Evolutionary conservation across 1,284 basidiomycete species (phyloP).

Genomic region (Agroathelia rolfsii): DNA sequence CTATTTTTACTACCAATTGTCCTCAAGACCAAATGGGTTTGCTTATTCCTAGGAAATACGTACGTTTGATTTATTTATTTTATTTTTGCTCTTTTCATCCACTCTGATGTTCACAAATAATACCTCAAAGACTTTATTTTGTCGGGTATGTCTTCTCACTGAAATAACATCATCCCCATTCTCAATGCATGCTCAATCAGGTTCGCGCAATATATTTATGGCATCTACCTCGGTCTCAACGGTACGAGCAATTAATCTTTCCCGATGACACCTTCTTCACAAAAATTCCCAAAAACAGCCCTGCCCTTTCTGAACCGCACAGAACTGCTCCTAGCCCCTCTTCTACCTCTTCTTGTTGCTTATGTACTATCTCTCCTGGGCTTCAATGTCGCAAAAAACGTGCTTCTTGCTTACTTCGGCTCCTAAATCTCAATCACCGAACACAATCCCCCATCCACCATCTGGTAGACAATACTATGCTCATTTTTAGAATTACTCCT

Average conservation of each 20-base stretch:
- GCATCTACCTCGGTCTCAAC: conserved; percentile 82
- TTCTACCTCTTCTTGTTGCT: conserved; percentile 74
- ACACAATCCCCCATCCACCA: no score
- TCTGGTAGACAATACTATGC: no score
- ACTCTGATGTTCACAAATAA: no score
- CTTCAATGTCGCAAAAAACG: conserved; percentile 79
- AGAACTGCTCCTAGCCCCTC: conserved; percentile 77
- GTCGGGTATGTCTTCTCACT: conserved; percentile 49
- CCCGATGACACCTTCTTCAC: conserved; percentile 1
- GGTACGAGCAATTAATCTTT: conserved; percentile 38
- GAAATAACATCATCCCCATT: conserved; percentile 2
- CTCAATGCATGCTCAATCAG: conserved; percentile 28
- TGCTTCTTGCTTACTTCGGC: conserved; percentile 72
- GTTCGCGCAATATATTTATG: conserved; percentile 83
- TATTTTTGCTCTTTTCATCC: neutral
- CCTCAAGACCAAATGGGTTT: conserved; percentile 81
- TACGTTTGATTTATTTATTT: neutral
- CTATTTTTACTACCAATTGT: conserved; percentile 77
- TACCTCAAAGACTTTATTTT: no score
- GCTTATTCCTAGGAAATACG: conserved; percentile 86
- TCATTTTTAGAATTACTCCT: no score
- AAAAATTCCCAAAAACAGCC: no score
- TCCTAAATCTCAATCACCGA: no score
- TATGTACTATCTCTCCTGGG: conserved; percentile 83
- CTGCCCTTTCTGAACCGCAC: conserved; percentile 86